phyloP scores from a whole-genome alignment of 257 asterid genomes.

The Anisodus acutangulus region DNA sequence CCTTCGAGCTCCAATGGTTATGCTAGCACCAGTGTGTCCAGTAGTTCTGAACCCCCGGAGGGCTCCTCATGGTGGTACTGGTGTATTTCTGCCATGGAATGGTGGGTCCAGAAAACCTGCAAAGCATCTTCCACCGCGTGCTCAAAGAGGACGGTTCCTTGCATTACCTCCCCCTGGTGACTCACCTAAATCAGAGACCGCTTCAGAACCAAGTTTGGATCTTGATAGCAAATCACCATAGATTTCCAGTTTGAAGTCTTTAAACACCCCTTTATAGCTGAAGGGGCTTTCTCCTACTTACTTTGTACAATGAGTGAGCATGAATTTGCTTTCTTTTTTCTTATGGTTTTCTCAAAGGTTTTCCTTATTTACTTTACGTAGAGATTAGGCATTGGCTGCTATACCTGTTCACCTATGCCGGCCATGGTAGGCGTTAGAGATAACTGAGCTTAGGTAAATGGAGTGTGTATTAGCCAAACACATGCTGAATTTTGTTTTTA shows the following conservation, averaged over 20 bases:
- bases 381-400: constrained; percentile 36
- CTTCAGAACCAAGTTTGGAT: constrained; percentile 45
- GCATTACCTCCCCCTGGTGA: constrained; percentile 63
- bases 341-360: background rate
- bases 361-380: constrained; percentile 8
- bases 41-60: constrained; percentile 56
- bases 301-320: constrained; percentile 44
- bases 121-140: constrained; percentile 89
- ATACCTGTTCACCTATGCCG: constrained; percentile 36
- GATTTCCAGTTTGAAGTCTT: constrained; percentile 24
- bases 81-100: constrained; percentile 88
- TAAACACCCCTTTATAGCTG: constrained; percentile 27
- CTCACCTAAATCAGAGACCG: constrained; percentile 43
- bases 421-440: constrained; percentile 50
- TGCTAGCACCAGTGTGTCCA: constrained; percentile 72
- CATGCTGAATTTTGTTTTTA: constrained; percentile 47
- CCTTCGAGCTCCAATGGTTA: constrained; percentile 65
- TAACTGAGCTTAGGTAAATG: constrained; percentile 44
- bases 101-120: constrained; percentile 66
- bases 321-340: constrained; percentile 33
- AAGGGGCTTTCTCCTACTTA: constrained; percentile 31
- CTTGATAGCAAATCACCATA: constrained; percentile 40
- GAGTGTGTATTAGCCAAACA: constrained; percentile 41
- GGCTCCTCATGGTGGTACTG: constrained; percentile 81
- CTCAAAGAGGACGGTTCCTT: constrained; percentile 72